A percentile compares a stretch with the other conserved stretches of the same genome.
Evolutionary conservation across 2,329 filamentous ascomycete genomes (phyloP).

Genomic region (Calcarisporium arbuscula): DNA sequence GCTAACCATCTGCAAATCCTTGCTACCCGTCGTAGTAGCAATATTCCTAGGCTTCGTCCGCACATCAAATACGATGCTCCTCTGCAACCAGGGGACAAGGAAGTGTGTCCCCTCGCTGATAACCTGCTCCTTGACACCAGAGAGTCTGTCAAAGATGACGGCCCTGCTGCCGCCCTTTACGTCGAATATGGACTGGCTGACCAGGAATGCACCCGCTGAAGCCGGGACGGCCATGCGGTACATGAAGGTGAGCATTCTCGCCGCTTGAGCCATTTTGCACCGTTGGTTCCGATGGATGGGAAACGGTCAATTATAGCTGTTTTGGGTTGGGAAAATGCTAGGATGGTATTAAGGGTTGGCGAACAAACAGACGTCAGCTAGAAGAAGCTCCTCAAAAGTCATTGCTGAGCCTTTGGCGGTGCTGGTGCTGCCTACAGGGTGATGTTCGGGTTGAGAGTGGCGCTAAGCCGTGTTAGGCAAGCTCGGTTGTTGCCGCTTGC

Average conservation of each 20-base stretch:
- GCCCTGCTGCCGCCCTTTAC: slow-evolving; percentile 91
- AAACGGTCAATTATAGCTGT: too few relatives aligned
- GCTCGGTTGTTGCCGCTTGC: slow-evolving; percentile 23
- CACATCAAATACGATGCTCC: slow-evolving; percentile 92
- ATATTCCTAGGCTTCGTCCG: slow-evolving; percentile 97
- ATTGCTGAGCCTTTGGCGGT: slow-evolving; percentile 1
- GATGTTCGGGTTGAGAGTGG: slow-evolving; percentile 14
- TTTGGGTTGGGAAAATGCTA: too few relatives aligned
- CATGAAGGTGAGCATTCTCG: slow-evolving; percentile 52
- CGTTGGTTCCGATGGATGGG: too few relatives aligned
- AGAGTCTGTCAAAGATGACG: slow-evolving; percentile 93
- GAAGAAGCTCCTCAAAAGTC: too few relatives aligned
- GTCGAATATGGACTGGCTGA: slow-evolving; percentile 86
- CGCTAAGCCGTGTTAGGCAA: slow-evolving; percentile 29
- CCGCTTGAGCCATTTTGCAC: slow-evolving; percentile 49
- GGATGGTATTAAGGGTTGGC: too few relatives aligned
- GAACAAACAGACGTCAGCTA: too few relatives aligned
- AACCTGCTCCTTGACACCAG: slow-evolving; percentile 87
- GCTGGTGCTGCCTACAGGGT: slow-evolving; percentile 9
- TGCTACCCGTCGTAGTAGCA: slow-evolving; percentile 93
- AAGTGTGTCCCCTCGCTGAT: slow-evolving; percentile 97
- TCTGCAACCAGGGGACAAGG: slow-evolving; percentile 90
- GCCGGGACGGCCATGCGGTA: slow-evolving; percentile 69
- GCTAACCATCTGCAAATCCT: slow-evolving; percentile 99
- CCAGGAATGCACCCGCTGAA: slow-evolving; percentile 59